phyloP scores from a whole-genome alignment of 1,284 basidiomycete species.

The Leccinum proliferum region DNA sequence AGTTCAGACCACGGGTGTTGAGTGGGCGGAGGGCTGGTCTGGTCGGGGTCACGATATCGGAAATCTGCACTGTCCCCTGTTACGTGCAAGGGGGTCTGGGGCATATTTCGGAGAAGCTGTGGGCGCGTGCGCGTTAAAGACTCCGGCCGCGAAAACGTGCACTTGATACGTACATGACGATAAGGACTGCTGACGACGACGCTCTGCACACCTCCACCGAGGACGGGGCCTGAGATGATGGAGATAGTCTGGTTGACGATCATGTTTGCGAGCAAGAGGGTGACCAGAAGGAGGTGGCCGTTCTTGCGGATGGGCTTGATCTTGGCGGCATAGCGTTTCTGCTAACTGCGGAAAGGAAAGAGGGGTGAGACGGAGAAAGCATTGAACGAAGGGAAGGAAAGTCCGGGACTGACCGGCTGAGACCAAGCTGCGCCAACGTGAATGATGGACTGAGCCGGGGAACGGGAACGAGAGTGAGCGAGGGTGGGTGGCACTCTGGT shows the following conservation, averaged over 20 bases:
- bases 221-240: constrained; percentile 79
- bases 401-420: no score
- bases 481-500: no score
- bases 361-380: background rate
- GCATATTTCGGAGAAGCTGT: no score
- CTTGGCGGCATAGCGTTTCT: constrained; percentile 76
- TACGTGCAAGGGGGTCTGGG: no score
- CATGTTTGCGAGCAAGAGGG: constrained; percentile 82
- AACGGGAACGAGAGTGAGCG: no score
- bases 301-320: constrained; percentile 87
- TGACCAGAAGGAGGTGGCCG: constrained; percentile 80
- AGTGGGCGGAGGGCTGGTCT: constrained; percentile 38
- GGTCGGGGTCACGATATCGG: constrained; percentile 14
- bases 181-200: constrained; percentile 44
- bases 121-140: no score
- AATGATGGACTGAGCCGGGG: no score
- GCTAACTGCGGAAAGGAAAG: constrained; percentile 42
- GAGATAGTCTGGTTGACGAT: constrained; percentile 90
- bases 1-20: constrained; percentile 25
- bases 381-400: no score
- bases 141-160: background rate
- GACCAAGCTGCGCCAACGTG: no score
- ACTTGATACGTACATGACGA: constrained; percentile 40
- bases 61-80: constrained; percentile 22
- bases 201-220: constrained; percentile 45